These are phyloP conservation scores for Tylopilus sp. DNA, from an alignment of 1,284 basidiomycete genomes.

Conservation along the genomic window DNA sequence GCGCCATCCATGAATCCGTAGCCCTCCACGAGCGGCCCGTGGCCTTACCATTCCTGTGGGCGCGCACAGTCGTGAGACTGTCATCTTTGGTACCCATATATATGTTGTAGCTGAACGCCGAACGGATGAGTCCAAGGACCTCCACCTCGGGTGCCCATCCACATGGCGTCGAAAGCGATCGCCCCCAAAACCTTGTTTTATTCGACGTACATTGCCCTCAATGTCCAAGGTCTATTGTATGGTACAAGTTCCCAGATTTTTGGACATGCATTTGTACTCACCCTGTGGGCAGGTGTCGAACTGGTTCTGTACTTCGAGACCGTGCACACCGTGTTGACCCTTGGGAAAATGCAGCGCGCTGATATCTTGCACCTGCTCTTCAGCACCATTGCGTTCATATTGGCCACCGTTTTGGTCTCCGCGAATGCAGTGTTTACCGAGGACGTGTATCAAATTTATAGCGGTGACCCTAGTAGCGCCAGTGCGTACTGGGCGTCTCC, in stretches of 20 bases:
- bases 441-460: not conserved
- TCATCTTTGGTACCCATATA: too few species aligned
- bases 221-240: not conserved
- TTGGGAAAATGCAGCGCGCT: not conserved
- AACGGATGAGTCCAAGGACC: too few species aligned
- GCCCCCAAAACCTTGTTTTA: too few species aligned
- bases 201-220: not conserved
- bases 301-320: conserved; percentile 1
- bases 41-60: too few species aligned
- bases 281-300: not conserved
- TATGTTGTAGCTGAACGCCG: too few species aligned
- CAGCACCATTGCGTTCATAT: not conserved
- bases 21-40: too few species aligned
- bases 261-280: not conserved
- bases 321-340: not conserved
- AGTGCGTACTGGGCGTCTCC: not conserved
- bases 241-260: not conserved
- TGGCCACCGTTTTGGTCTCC: not conserved
- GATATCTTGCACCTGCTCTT: not conserved
- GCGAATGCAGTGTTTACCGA: not conserved
- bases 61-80: too few species aligned
- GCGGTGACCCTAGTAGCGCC: too few species aligned
- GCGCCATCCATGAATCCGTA: too few species aligned
- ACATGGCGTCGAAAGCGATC: not conserved
- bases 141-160: too few species aligned